Evolutionary conservation across 2,329 filamentous ascomycete species (phyloP), one percentile per base, ranked within the genome.

Genomic region (Talaromyces islandicus): DNA sequence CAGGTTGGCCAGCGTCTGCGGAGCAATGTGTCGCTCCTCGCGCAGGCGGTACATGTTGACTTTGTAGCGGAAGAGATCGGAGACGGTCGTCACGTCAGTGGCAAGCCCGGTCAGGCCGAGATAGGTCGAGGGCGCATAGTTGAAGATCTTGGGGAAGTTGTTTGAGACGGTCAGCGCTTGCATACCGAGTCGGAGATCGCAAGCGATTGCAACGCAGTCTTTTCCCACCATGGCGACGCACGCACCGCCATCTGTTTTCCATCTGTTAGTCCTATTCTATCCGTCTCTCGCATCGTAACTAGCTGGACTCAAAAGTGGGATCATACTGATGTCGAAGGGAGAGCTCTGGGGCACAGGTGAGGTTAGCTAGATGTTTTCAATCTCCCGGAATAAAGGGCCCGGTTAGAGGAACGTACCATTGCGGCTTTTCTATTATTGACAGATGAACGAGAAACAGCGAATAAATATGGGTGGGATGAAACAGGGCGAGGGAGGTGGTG

Each of bases 41-140:
- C 94, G 91, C 72, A 99, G 86, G 66, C 94, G 90, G 85, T 99
- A 99, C 90, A 99, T 95, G 85, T 99, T 99, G 77, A 96, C 91
- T 85, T 99, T 99, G 87, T 96, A 97, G 73, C 94, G 92, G 85
- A 99, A 96, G 68, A 97, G 88, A 80, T 99, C 93, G 70, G 88
- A 90, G 68, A 99, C 93, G 68, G 93, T 97, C 66, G 85, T 86
- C 66, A 99, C 92, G 76, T 99, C 94, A 69, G 94, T 99, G 63
- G 94, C 94, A 56, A 99, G 90, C 59, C 94, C 94, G 4, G 94
- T 97, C 63, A 99, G 87, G 60, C 94, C 94, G 38, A 99, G 89
- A 79, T 95, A 97, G 70, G 94, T 91, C 73, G 93, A 91, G 72
- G 79, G 76, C 67, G 91, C 92, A 84, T 96, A 97, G 78, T 89